Evolutionary conservation across 371 early-diverging fungal species (phyloP).

Genomic region (Apophysomyces variabilis): DNA sequence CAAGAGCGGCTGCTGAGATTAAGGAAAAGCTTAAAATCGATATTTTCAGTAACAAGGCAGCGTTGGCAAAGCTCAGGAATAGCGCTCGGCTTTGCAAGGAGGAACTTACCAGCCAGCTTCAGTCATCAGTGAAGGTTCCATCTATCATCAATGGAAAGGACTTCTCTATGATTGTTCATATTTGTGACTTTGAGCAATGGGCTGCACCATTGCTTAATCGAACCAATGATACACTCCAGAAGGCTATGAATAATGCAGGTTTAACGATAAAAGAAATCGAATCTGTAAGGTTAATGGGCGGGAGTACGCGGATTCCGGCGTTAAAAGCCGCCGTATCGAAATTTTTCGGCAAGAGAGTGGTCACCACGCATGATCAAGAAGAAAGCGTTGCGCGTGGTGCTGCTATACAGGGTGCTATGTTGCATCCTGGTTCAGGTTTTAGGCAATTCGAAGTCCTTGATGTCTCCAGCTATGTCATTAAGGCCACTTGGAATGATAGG

Average conservation of each 20-base stretch:
- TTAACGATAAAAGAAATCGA: slow-evolving; percentile 79
- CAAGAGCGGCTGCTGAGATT: slow-evolving; percentile 83
- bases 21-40: slow-evolving; percentile 90
- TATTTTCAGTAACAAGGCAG: slow-evolving; percentile 83
- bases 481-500: slow-evolving; percentile 69
- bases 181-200: slow-evolving; percentile 83
- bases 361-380: slow-evolving; percentile 93
- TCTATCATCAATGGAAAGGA: slow-evolving; percentile 84
- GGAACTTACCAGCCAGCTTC: slow-evolving; percentile 86
- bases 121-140: slow-evolving; percentile 88
- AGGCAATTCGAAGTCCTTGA: slow-evolving; percentile 91
- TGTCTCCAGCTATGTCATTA: slow-evolving; percentile 61
- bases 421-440: slow-evolving; percentile 93
- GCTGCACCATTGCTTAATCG: slow-evolving; percentile 69
- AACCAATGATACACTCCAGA: slow-evolving; percentile 59
- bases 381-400: slow-evolving; percentile 95
- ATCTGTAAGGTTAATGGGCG: slow-evolving; percentile 90
- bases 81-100: slow-evolving; percentile 94
- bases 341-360: slow-evolving; percentile 82
- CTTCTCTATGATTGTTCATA: slow-evolving; percentile 76
- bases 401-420: slow-evolving; percentile 94
- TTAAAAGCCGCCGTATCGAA: slow-evolving; percentile 83
- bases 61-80: slow-evolving; percentile 83
- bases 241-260: slow-evolving; percentile 77
- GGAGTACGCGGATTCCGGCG: slow-evolving; percentile 88